These are phyloP conservation scores for Ophiocordyceps sinensis DNA, from an alignment of 2,329 filamentous ascomycete genomes.

Conservation along the genomic window DNA sequence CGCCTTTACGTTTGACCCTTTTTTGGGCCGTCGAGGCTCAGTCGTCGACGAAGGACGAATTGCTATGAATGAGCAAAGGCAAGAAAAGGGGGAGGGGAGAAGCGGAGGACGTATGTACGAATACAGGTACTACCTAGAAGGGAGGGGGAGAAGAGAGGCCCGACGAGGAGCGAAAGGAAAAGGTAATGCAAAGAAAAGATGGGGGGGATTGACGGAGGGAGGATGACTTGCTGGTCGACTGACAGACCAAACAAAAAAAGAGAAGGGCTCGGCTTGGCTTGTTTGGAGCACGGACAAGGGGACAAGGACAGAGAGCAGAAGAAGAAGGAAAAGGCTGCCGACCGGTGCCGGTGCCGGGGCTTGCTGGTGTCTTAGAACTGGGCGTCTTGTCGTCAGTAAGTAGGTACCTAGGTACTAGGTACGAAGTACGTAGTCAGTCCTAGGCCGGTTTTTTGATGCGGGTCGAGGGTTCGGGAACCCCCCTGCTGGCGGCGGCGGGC, in stretches of 20 bases:
- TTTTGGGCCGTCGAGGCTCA: not conserved
- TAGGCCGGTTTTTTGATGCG: not conserved
- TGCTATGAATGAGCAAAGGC: not conserved
- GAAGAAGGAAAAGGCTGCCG: not conserved
- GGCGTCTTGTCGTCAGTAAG: not conserved
- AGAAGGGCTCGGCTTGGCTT: not conserved
- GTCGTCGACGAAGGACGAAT: not conserved
- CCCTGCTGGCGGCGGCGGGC: not conserved
- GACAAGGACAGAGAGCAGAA: not conserved
- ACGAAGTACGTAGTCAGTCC: too few relatives aligned
- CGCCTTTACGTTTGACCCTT: too few relatives aligned
- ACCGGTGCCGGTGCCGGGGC: not conserved
- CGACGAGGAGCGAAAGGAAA: not conserved
- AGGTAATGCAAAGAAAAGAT: not conserved
- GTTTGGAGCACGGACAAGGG: constrained; percentile 4
- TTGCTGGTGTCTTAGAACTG: not conserved
- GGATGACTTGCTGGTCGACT: not conserved
- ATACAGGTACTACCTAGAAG: too few relatives aligned
- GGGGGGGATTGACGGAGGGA: not conserved
- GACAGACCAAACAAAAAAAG: not conserved
- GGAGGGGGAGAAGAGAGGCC: not conserved
- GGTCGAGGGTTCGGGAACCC: not conserved
- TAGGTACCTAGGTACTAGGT: too few relatives aligned
- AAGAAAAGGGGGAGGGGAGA: not conserved
- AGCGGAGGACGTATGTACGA: too few relatives aligned